Conservation (phyloP, 192 early-diverging fungal species). For the Diversispora eburnea region DNA sequence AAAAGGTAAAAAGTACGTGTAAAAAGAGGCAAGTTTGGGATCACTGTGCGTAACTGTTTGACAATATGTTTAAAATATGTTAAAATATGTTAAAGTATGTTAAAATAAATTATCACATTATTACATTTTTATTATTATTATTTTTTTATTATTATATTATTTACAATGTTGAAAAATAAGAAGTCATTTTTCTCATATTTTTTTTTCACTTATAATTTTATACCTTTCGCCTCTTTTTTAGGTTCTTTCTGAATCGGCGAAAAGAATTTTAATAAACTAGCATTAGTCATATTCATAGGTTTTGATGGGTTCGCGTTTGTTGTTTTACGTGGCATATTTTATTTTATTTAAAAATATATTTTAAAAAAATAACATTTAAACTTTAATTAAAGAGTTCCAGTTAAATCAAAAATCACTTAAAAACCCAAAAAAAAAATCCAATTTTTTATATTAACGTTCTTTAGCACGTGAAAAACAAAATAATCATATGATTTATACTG, state of each 20-base stretch:
- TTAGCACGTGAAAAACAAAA: too few species aligned
- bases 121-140: background rate
- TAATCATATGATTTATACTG: too few species aligned
- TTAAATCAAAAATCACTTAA: too few species aligned
- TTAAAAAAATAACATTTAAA: too few species aligned
- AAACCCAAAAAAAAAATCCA: too few species aligned
- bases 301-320: background rate
- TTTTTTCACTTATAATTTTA: too few species aligned
- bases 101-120: slow-evolving; percentile 21
- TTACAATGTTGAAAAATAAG: too few species aligned
- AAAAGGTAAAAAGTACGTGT: slow-evolving; percentile 55
- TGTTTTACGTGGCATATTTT: background rate
- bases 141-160: too few species aligned
- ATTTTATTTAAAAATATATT: background rate
- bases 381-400: too few species aligned
- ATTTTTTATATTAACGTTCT: too few species aligned
- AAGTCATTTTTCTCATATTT: too few species aligned
- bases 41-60: slow-evolving; percentile 29
- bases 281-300: background rate
- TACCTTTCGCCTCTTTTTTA: background rate
- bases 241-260: slow-evolving; percentile 4
- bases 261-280: background rate
- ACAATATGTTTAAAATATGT: slow-evolving; percentile 41
- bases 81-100: slow-evolving; percentile 30
- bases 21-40: slow-evolving; percentile 25